Evolutionary conservation across 495 filamentous ascomycete species (phyloP), one percentile per base, ranked within the genome.

Genomic region (Penicillium macrosclerotiorum): DNA sequence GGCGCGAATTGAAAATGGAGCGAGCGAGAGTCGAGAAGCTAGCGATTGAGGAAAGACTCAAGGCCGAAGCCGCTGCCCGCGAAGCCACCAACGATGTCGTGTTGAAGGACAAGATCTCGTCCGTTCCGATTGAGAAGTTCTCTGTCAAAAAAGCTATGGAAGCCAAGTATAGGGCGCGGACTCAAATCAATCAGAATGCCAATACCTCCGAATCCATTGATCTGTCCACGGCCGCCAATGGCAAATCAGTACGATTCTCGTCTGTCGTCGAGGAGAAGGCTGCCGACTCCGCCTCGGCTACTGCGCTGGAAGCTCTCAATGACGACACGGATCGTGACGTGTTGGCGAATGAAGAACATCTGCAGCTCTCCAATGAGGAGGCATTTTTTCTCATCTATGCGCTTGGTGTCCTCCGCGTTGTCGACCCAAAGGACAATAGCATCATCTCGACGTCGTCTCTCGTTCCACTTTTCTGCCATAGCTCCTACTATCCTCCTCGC

Each of bases 301-400:
- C 69, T 23, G 18, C 30, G 7, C 1, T 51, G 18, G 49, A 52
- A 6, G 25, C 47, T n/a, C 41, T 57, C 6, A 54, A 58, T 5
- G 49, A 55, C 68, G 69, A 47, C 57, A 65, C 22, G 37, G 61
- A 59, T 32, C 50, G 58, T 19, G 62, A 61, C 20, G 26, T 39
- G 0, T 70, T 95, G 30, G 53, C 75, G 35, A 83, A 96, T 59
- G 81, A 90, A 68, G 93, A 99, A 51, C 90, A 95, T 57, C 83
- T 95, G 23, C 93, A 99, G 59, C 73, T 97, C 14, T 87, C 84
- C 6, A 78, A 83, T 2, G 92, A 96, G 60, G 93, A 99, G 70
- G 82, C 89, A 3, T 94, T 97, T 68, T 99, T 96, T 68, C 77
- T 99, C 4, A 71, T 74, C 9, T 99, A 91, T 60, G 83, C 75